A percentile compares a stretch with the other conserved stretches of the same genome.
Evolutionary conservation across 225 moss, liverwort and hornwort genomes (phyloP).

Genomic region (Climacium dendroides): DNA sequence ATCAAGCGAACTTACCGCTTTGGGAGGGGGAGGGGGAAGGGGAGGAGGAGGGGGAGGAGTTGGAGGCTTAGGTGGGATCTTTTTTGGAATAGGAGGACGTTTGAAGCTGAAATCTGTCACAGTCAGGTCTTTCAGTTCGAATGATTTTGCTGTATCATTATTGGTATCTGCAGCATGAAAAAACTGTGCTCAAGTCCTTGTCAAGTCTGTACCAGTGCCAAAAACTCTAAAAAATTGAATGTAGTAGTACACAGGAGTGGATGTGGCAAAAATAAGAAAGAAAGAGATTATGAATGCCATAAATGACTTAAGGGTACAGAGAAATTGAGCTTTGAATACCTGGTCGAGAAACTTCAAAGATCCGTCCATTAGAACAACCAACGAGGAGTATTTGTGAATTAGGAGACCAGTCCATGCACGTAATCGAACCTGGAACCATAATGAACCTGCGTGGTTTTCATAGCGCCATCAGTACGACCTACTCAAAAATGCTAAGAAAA

Average conservation of each 20-base stretch:
- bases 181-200: background rate
- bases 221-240: background rate
- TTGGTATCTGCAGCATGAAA: constrained; percentile 38
- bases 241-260: background rate
- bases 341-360: constrained; percentile 69
- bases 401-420: constrained; percentile 86
- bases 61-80: constrained; percentile 15
- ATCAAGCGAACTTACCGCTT: background rate
- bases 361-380: constrained; percentile 74
- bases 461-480: background rate
- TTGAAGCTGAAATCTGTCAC: constrained; percentile 42
- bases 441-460: constrained; percentile 37
- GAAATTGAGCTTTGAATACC: constrained; percentile 17
- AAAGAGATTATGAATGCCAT: background rate
- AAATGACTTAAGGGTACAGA: background rate
- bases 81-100: constrained; percentile 48
- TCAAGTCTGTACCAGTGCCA: background rate
- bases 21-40: constrained; percentile 1
- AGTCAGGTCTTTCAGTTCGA: constrained; percentile 45
- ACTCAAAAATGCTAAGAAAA: background rate
- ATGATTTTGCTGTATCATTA: constrained; percentile 56
- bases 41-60: constrained; percentile 12
- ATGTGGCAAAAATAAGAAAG: background rate
- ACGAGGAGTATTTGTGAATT: constrained; percentile 57
- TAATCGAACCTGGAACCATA: constrained; percentile 58